phyloP scores from a whole-genome alignment of 768 basidiomycete genomes.

The Auricularia auricula-judae region DNA sequence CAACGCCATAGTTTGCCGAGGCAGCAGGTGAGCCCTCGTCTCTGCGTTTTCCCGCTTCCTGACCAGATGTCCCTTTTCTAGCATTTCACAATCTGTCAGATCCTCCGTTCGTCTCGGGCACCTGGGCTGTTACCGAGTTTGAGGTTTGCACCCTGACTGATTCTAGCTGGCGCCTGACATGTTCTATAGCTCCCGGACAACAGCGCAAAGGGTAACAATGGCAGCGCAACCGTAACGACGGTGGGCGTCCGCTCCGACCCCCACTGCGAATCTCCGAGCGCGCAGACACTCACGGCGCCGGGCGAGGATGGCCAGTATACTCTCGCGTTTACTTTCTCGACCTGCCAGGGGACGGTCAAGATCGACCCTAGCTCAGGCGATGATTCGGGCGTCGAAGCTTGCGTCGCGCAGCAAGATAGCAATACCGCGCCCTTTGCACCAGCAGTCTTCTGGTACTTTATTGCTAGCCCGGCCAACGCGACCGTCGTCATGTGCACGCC shows the following conservation, averaged over 20 bases:
- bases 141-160: conserved; percentile 21
- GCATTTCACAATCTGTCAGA: conserved; percentile 35
- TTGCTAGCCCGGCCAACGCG: not conserved
- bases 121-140: conserved; percentile 48
- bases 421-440: not conserved
- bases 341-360: not conserved
- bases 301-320: not conserved
- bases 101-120: conserved; percentile 42
- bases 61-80: not conserved
- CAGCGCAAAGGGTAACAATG: conserved; percentile 31
- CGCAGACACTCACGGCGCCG: not conserved
- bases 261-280: conserved; percentile 32
- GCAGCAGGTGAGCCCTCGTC: conserved; percentile 16
- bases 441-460: not conserved
- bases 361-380: not conserved
- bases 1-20: conserved; percentile 25
- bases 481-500: not conserved
- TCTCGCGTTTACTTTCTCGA: not conserved
- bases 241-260: conserved; percentile 36
- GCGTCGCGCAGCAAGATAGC: not conserved
- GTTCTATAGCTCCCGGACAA: conserved; percentile 30
- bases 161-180: not conserved
- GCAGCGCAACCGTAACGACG: conserved; percentile 39
- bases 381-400: not conserved
- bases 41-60: not conserved